A percentile compares a stretch with the other conserved stretches of the same genome.
phyloP scores from a whole-genome alignment of 345 rosid species.

The Psidium friedrichsthalianum region DNA sequence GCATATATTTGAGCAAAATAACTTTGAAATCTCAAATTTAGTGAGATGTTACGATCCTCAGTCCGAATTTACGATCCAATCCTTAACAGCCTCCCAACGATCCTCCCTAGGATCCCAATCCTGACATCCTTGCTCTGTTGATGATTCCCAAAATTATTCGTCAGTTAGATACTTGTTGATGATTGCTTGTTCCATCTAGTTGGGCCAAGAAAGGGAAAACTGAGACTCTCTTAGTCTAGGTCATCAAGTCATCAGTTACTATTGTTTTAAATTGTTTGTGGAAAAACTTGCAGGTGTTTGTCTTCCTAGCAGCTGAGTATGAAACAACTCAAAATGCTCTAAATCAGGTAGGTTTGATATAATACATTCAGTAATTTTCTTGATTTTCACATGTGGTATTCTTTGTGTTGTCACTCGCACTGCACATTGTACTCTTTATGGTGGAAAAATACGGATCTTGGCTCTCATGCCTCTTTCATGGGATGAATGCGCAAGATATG shows the following conservation, averaged over 20 bases:
- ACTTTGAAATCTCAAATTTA: not conserved
- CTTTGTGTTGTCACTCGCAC: not conserved
- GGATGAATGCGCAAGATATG: not conserved
- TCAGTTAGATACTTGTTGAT: not conserved
- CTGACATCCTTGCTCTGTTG: not conserved
- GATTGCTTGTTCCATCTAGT: not conserved
- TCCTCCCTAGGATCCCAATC: not conserved
- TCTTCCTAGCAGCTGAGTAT: constrained; percentile 83
- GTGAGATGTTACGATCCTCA: not conserved
- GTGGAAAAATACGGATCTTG: not conserved
- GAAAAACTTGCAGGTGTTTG: constrained; percentile 46
- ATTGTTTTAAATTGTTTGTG: not conserved
- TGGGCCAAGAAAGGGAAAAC: not conserved
- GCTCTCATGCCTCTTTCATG: not conserved
- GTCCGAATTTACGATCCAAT: not conserved
- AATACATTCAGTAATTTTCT: not conserved
- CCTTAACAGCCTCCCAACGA: not conserved
- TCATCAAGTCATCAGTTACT: not conserved
- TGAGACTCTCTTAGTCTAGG: not conserved
- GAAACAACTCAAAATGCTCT: constrained; percentile 59
- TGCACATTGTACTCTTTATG: not conserved
- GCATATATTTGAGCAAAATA: not conserved
- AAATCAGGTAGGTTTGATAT: constrained; percentile 57
- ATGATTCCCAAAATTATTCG: not conserved
- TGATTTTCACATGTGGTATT: not conserved